A percentile compares a stretch with the other conserved stretches of the same genome.
These are phyloP conservation scores for Claviceps digitariae DNA, from an alignment of 2,329 filamentous ascomycete species.

Conservation along the genomic window DNA sequence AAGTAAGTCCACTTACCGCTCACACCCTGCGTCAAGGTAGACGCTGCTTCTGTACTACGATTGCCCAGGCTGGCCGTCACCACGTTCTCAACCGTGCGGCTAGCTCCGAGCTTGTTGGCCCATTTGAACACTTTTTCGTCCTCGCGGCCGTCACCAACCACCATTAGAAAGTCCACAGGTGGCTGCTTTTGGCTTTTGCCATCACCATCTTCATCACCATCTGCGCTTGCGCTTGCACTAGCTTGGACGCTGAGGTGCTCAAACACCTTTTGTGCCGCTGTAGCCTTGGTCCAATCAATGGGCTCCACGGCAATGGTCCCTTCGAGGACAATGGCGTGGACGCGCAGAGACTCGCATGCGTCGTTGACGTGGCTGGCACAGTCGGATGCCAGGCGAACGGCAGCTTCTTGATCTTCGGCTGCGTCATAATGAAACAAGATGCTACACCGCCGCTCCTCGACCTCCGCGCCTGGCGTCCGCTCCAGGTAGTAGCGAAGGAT, in stretches of 20 bases:
- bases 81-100: conserved; percentile 50
- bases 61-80: conserved; percentile 77
- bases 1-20: conserved; percentile 65
- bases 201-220: background rate
- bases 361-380: conserved; percentile 94
- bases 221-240: conserved; percentile 6
- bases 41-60: conserved; percentile 75
- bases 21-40: conserved; percentile 80
- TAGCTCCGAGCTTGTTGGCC: conserved; percentile 63
- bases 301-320: conserved; percentile 75
- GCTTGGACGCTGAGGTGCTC: conserved; percentile 36
- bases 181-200: conserved; percentile 22
- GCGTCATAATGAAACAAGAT: conserved; percentile 83
- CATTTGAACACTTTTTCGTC: conserved; percentile 91
- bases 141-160: conserved; percentile 81
- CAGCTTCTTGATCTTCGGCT: conserved; percentile 62
- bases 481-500: conserved; percentile 86
- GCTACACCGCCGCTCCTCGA: conserved; percentile 86
- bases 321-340: conserved; percentile 72
- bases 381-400: conserved; percentile 69
- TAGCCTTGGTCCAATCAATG: conserved; percentile 75
- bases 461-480: conserved; percentile 72
- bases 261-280: conserved; percentile 64
- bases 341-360: conserved; percentile 67
- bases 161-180: conserved; percentile 70